Conservation (phyloP, 352 stramenopile species). For the Thalassiosira exigua region DNA sequence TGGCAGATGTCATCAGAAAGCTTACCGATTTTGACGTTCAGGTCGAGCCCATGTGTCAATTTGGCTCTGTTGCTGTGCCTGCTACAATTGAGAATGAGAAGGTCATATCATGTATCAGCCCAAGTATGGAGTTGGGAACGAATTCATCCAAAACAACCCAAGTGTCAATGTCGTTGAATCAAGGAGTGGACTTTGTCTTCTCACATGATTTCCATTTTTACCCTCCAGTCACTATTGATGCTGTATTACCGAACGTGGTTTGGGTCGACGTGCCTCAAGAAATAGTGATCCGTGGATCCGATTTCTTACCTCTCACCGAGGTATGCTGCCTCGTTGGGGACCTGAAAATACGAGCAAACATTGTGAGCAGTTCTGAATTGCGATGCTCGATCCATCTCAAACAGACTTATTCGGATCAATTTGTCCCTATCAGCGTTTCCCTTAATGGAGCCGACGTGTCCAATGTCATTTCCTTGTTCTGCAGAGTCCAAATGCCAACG, state of each 20-base stretch:
- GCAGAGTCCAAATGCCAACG: slow-evolving; percentile 10
- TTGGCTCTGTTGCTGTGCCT: slow-evolving; percentile 6
- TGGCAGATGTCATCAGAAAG: slow-evolving; percentile 17
- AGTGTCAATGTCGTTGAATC: slow-evolving; percentile 34
- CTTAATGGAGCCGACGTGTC: slow-evolving; percentile 39
- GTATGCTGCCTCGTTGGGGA: slow-evolving; percentile 18
- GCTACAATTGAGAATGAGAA: slow-evolving; percentile 9
- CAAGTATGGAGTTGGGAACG: background rate
- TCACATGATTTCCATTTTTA: slow-evolving; percentile 35
- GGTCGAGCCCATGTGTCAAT: slow-evolving; percentile 22
- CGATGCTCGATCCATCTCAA: slow-evolving; percentile 2
- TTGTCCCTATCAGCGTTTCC: slow-evolving; percentile 19
- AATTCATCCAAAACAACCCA: slow-evolving; percentile 9
- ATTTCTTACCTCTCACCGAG: slow-evolving; percentile 27
- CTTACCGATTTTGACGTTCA: slow-evolving; percentile 6
- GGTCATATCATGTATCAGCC: slow-evolving; percentile 25
- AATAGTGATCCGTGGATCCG: slow-evolving; percentile 20
- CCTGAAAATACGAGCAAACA: slow-evolving; percentile 10
- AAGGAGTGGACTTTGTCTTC: slow-evolving; percentile 30
- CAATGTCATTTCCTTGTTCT: slow-evolving; percentile 24
- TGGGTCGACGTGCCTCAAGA: slow-evolving; percentile 1
- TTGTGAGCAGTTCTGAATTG: slow-evolving; percentile 29
- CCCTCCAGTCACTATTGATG: slow-evolving; percentile 10
- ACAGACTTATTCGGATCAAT: slow-evolving; percentile 5
- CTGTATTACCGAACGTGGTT: slow-evolving; percentile 19